Evolutionary conservation across 1,284 basidiomycete genomes (phyloP).

Genomic region (Pisolithus thermaeus): DNA sequence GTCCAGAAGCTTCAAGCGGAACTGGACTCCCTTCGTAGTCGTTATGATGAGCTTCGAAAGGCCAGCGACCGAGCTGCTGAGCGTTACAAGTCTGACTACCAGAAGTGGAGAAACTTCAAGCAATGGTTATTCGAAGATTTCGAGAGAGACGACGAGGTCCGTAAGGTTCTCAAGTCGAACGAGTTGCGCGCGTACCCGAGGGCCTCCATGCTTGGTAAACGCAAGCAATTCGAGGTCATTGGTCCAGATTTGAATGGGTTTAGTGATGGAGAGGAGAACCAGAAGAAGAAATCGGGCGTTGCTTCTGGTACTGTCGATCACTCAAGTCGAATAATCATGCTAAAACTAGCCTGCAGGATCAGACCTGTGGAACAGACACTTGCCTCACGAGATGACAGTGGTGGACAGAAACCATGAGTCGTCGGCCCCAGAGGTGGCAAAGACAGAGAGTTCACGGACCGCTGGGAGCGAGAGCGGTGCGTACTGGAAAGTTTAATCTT

Average conservation of each 20-base stretch:
- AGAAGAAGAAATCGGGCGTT: conserved; percentile 4
- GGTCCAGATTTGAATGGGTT: conserved; percentile 8
- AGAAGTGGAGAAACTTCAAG: conserved; percentile 43
- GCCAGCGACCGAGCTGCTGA: conserved; percentile 36
- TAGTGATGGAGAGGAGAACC: conserved; percentile 1
- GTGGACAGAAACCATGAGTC: conserved; percentile 8
- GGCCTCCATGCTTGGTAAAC: conserved; percentile 23
- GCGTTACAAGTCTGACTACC: conserved; percentile 43
- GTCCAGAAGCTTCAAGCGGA: conserved; percentile 27
- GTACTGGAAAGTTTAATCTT: not conserved
- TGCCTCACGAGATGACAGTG: conserved; percentile 12
- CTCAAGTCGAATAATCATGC: not conserved
- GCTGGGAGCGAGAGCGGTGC: conserved; percentile 6
- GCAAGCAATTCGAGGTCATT: conserved; percentile 21
- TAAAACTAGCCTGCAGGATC: not conserved
- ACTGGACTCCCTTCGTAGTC: conserved; percentile 32
- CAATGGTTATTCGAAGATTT: conserved; percentile 37
- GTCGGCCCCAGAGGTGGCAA: not conserved
- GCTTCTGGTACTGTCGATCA: not conserved
- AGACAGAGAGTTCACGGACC: not conserved
- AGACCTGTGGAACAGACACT: conserved; percentile 14
- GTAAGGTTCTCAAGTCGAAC: conserved; percentile 11
- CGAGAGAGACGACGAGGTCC: conserved; percentile 19
- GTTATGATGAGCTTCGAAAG: conserved; percentile 37
- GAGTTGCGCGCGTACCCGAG: conserved; percentile 7